phyloP scores from a whole-genome alignment of 352 stramenopile species.

The Pythium folliculosum region DNA sequence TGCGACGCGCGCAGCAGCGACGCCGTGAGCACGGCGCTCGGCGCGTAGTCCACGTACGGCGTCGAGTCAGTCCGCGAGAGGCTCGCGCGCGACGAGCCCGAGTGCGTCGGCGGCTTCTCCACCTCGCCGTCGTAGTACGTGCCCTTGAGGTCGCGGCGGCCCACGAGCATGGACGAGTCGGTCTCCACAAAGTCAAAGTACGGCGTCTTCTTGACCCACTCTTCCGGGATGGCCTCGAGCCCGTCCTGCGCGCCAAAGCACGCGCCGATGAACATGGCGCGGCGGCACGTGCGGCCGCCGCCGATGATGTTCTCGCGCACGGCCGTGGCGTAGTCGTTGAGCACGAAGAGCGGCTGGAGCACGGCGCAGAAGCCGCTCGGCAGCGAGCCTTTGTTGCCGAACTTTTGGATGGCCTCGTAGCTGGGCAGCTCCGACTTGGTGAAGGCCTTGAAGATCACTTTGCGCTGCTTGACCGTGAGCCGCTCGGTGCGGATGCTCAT shows the following conservation, averaged over 20 bases:
- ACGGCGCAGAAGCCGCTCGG: constrained; percentile 73
- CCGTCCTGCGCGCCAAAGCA: constrained; percentile 81
- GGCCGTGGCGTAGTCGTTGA: constrained; percentile 77
- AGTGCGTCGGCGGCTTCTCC: constrained; percentile 35
- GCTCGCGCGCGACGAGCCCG: constrained; percentile 18
- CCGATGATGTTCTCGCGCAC: constrained; percentile 85
- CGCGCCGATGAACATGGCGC: constrained; percentile 81
- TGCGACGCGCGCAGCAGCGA: constrained; percentile 35
- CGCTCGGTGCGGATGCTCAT: constrained; percentile 83
- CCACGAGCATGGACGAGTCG: constrained; percentile 66
- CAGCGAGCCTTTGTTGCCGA: constrained; percentile 72
- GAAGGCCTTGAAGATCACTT: constrained; percentile 86
- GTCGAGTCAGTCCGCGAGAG: constrained; percentile 31
- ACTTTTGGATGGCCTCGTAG: constrained; percentile 84
- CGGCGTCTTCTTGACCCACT: constrained; percentile 80
- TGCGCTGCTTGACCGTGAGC: constrained; percentile 79
- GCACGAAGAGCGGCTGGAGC: constrained; percentile 75
- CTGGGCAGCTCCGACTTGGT: constrained; percentile 80
- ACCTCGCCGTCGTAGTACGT: constrained; percentile 44
- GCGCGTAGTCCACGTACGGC: constrained; percentile 64
- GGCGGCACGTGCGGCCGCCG: constrained; percentile 70
- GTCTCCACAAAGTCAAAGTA: constrained; percentile 84
- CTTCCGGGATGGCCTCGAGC: constrained; percentile 61
- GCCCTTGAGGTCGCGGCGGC: constrained; percentile 62
- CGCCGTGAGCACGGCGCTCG: constrained; percentile 47